Evolutionary conservation across 2,329 filamentous ascomycete genomes (phyloP).

Genomic region (Fusarium chlamydosporum): DNA sequence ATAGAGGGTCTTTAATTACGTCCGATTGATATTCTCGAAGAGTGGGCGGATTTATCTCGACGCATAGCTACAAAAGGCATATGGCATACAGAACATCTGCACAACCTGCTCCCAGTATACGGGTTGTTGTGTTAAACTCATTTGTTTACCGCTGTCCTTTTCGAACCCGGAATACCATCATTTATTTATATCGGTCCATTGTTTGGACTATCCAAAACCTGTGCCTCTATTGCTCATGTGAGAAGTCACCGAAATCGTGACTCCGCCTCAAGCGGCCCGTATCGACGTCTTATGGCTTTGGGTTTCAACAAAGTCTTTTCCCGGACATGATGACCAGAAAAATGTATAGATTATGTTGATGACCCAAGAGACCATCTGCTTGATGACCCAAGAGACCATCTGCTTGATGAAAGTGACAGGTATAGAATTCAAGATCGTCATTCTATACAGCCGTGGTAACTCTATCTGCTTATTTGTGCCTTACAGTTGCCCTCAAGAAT

Average conservation of each 20-base stretch:
- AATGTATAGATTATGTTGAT: background rate
- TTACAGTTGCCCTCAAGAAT: background rate
- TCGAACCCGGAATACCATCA: background rate
- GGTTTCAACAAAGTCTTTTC: background rate
- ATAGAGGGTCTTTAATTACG: background rate
- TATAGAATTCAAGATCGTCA: constrained; percentile 3
- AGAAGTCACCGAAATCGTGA: background rate
- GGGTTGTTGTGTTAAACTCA: background rate
- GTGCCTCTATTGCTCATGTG: background rate
- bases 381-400: background rate
- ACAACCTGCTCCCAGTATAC: background rate
- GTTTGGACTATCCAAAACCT: background rate
- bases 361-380: background rate
- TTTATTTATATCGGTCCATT: background rate
- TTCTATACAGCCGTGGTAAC: background rate
- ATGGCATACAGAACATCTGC: constrained; percentile 6
- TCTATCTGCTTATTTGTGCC: background rate
- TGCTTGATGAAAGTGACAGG: background rate
- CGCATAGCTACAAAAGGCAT: background rate
- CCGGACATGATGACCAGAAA: background rate
- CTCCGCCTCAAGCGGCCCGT: background rate
- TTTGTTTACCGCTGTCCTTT: background rate
- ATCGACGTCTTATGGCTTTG: background rate
- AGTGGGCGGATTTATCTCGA: background rate
- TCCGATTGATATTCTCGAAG: too few species aligned